A percentile compares a stretch with the other conserved stretches of the same genome.
Evolutionary conservation across 2,329 filamentous ascomycete genomes (phyloP).

Genomic region (Talaromyces sp.): DNA sequence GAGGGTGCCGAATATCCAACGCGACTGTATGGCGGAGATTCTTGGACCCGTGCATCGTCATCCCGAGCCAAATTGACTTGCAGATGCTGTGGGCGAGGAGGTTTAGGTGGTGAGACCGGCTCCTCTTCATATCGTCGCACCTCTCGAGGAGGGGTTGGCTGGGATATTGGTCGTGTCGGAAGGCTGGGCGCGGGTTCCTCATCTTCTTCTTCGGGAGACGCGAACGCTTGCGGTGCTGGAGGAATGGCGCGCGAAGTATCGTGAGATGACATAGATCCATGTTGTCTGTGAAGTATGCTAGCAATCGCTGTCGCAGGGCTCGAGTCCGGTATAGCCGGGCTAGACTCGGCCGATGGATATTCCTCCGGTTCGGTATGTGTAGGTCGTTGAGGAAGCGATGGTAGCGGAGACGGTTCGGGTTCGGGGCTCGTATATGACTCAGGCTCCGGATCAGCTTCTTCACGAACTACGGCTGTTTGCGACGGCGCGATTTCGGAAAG

Average conservation of each 20-base stretch:
- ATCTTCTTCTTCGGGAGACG: conserved; percentile 63
- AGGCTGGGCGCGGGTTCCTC: conserved; percentile 59
- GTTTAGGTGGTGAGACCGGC: conserved; percentile 37
- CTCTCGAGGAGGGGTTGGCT: conserved; percentile 55
- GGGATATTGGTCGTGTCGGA: conserved; percentile 60
- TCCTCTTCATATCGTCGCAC: conserved; percentile 8
- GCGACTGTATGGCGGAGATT: conserved; percentile 57
- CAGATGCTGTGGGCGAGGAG: conserved; percentile 51
- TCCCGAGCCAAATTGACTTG: conserved; percentile 44
- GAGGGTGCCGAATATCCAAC: conserved; percentile 44
- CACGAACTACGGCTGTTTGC: conserved; percentile 20
- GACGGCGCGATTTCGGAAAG: conserved; percentile 35
- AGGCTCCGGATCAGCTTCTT: conserved; percentile 44
- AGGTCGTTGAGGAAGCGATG: conserved; percentile 17
- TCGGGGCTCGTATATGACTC: conserved; percentile 22
- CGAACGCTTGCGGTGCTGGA: conserved; percentile 44
- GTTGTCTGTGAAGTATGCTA: conserved; percentile 42
- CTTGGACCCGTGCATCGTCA: conserved; percentile 40
- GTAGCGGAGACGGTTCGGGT: conserved; percentile 22
- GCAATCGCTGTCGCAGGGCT: conserved; percentile 58
- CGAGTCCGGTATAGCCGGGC: conserved; percentile 45
- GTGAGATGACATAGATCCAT: conserved; percentile 32
- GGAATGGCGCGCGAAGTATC: conserved; percentile 31
- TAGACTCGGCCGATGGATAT: conserved; percentile 24
- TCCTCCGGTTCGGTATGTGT: conserved; percentile 25